phyloP scores from a whole-genome alignment of 345 rosid species.

The Gossypium ekmanianum region DNA sequence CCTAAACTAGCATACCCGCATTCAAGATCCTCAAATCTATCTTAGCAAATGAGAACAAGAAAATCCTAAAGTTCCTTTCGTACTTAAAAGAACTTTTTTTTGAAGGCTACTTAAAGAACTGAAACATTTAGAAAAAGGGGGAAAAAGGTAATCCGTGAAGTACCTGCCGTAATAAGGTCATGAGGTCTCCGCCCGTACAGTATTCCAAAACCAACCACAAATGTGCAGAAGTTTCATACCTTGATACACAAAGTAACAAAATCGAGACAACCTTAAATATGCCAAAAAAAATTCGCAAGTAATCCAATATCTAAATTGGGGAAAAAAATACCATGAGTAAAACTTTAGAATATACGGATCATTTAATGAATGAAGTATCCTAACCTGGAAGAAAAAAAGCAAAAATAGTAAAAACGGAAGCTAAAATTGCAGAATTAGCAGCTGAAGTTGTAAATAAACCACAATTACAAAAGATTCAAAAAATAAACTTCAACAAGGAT shows the following conservation, averaged over 20 bases:
- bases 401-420: neutral
- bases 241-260: slow-evolving; percentile 16
- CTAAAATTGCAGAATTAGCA: neutral
- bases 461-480: neutral
- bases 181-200: slow-evolving; percentile 92
- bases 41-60: neutral
- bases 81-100: neutral
- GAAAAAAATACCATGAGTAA: slow-evolving; percentile 61
- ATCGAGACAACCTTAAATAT: neutral
- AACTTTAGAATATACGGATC: slow-evolving; percentile 79
- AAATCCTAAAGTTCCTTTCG: neutral
- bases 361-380: slow-evolving; percentile 78
- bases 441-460: neutral
- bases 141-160: no score
- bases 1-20: neutral
- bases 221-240: slow-evolving; percentile 97
- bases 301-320: neutral
- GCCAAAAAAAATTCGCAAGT: neutral
- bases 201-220: slow-evolving; percentile 97
- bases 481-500: slow-evolving; percentile 37
- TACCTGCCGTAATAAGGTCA: slow-evolving; percentile 85
- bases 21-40: neutral
- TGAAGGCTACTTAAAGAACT: no score
- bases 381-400: slow-evolving; percentile 49
- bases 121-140: no score